phyloP scores from a whole-genome alignment of 179 eudicot species.

The Silene coronaria region DNA sequence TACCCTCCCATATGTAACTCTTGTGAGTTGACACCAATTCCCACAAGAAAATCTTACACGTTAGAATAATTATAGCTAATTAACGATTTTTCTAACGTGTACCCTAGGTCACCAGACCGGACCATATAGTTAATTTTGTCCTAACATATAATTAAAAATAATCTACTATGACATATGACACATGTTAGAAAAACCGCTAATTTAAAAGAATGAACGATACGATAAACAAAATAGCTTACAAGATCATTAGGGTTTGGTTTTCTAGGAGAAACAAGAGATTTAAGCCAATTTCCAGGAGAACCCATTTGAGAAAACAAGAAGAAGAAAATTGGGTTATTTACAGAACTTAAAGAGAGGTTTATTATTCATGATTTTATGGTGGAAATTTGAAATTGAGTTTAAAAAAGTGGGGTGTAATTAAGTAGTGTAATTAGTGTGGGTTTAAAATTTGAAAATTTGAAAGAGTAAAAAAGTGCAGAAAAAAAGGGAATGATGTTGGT shows the following conservation, averaged over 20 bases:
- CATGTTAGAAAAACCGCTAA: not conserved
- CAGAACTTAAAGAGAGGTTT: not conserved
- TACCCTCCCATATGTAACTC: too few relatives aligned
- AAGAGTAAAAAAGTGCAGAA: constrained; percentile 18
- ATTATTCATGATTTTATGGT: too few relatives aligned
- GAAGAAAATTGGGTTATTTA: not conserved
- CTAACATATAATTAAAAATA: too few relatives aligned
- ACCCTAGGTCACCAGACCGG: too few relatives aligned
- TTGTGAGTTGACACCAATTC: too few relatives aligned
- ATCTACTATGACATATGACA: too few relatives aligned
- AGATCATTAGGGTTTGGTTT: constrained; percentile 43
- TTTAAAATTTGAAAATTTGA: constrained; percentile 38
- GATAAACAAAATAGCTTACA: constrained; percentile 30
- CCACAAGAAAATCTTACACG: too few relatives aligned
- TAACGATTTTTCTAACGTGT: too few relatives aligned
- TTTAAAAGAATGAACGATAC: not conserved
- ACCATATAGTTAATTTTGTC: too few relatives aligned
- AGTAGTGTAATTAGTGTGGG: not conserved
- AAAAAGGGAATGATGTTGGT: not conserved
- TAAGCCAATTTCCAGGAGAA: constrained; percentile 69
- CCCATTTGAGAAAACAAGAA: constrained; percentile 40
- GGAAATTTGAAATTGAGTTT: not conserved
- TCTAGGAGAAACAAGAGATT: constrained; percentile 43
- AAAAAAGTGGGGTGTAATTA: not conserved
- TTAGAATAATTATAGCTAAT: too few relatives aligned